Base-by-base conservation (phyloP, 441 rosid species). In the Hura crepitans region DNA sequence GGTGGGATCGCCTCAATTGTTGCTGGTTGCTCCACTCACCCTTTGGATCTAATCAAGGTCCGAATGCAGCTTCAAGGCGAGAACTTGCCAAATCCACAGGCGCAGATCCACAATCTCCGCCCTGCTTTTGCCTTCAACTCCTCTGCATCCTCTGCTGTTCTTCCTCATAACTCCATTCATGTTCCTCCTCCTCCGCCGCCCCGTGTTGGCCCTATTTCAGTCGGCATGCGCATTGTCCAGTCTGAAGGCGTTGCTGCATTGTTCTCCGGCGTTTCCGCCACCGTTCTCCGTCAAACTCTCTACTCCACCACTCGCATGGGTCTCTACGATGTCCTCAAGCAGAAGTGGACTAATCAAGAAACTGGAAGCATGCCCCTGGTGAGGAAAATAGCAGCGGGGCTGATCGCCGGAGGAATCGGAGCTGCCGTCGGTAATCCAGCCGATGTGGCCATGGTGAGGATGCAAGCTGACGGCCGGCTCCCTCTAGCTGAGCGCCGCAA, bases 231-330 rank as follows among this genome's bases (percentile, higher is more conserved):
- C 30, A 82, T 86, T 51, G 51, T 89, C 58, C 87, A 80, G 70
- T 68, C 79, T 3, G 88, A 89, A 67, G 91, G 94, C 28, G 77
- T 76, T 0, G 72, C 80, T 11, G 89, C 89, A 9, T 82, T 86
- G 17, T 85, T 84, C 70, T 89, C 88, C 13, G 88, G 89, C 60
- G 85, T 89, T 56, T 89, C 89, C 39, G 91, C 94, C 75, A 86
- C 94, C 64, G 55, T 89, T 47, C 89, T 89, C 81, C 88, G 89
- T 18, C 89, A 86, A 73, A 84, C 88, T 45, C 83, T 89, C 37
- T 89, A 85, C 74, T 89, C 94, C 56, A 85, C 91, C 70, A 86
- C 94, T n/a, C 84, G 91, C 4, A 89, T 89, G 90, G 94, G 94
- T 25, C 82, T 89, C 20, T 89, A 89, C 49, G 89, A 86, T 62